Evolutionary conservation across 202 grass and related monocot genomes (phyloP), one percentile per base, ranked within the genome.

Genomic region (Zizania palustris): DNA sequence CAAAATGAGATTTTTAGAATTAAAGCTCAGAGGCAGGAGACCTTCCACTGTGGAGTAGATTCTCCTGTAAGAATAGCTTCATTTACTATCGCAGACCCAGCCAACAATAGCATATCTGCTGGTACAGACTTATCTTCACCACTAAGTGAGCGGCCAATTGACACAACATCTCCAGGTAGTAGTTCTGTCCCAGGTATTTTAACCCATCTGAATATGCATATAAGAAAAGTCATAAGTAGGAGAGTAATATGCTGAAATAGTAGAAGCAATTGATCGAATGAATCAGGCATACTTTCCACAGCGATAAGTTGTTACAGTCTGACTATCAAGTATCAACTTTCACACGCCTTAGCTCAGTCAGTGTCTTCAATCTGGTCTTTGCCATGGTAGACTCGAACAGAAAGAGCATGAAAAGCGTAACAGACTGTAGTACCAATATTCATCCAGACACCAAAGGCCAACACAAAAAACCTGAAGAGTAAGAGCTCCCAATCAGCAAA

Each of bases 31-130:
- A 78, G 39, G 28, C 16, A 65, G n/a, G 50, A 37, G 64, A 98
- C 96, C 96, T 98, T 98, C 96, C 96, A 98, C 59, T 98, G 91
- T 40, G 96, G 96, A 76, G 96, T 98, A 82, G 91, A 98, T 82
- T 95, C 91, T 89, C 96, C 96, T 61, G 91, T 98, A 13, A 98
- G 85, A 87, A 98, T 95, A 64, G 91, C 91, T 95, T 98, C 96
- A 85, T 98, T 98, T 53, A 90, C 85, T 77, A 98, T 98, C 35
- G 87, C 89, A 60, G 80, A 92, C 59, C 96, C 89, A 66, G 96
- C 83, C 73, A 98, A 62, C 73, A 98, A 83, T 75, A 98, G 78
- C 91, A 98, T 95, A 78, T 98, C 96, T 37, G 96, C 89, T 76
- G 96, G 96, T 73, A 98, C 88, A 77, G 96, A 95, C 87, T 89